These are phyloP conservation scores for Sporothrix protearum DNA, from an alignment of 2,329 filamentous ascomycete species.

Conservation along the genomic window DNA sequence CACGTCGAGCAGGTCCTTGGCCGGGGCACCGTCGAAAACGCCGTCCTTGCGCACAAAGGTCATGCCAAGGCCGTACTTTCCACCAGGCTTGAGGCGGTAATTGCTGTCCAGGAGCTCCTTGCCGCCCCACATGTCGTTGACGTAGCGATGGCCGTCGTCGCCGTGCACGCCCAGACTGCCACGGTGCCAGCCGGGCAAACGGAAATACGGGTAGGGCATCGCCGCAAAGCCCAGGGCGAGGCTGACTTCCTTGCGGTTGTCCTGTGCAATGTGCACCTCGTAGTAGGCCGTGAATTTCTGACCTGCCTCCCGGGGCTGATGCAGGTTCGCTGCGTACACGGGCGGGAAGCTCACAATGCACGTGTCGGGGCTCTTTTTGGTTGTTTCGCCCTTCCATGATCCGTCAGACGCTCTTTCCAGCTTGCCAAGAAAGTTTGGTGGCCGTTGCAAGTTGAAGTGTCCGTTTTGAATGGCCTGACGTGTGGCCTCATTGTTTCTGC, in stretches of 20 bases:
- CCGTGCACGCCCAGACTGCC: constrained; percentile 72
- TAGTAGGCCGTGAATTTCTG: constrained; percentile 62
- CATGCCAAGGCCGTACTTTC: constrained; percentile 71
- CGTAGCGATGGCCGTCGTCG: constrained; percentile 72
- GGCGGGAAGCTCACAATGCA: constrained; percentile 66
- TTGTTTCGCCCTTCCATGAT: constrained; percentile 47
- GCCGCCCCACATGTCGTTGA: constrained; percentile 73
- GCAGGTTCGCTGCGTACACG: constrained; percentile 59
- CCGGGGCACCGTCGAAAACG: not conserved
- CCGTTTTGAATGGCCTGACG: constrained; percentile 47
- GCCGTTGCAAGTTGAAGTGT: constrained; percentile 54
- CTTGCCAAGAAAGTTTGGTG: constrained; percentile 46
- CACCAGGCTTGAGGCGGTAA: constrained; percentile 42
- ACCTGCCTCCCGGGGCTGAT: constrained; percentile 44
- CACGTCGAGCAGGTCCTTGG: constrained; percentile 42
- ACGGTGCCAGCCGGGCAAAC: constrained; percentile 77
- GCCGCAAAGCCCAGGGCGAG: constrained; percentile 69
- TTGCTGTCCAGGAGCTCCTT: constrained; percentile 55
- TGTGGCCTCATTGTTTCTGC: constrained; percentile 19
- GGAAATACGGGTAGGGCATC: constrained; percentile 71
- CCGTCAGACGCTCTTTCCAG: constrained; percentile 48
- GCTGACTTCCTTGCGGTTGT: constrained; percentile 38
- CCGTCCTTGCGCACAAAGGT: constrained; percentile 43
- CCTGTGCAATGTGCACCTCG: constrained; percentile 50
- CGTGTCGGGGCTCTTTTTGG: constrained; percentile 52